Base-by-base conservation (phyloP, 805 yeast genomes). In the Yarrowia bubula region DNA sequence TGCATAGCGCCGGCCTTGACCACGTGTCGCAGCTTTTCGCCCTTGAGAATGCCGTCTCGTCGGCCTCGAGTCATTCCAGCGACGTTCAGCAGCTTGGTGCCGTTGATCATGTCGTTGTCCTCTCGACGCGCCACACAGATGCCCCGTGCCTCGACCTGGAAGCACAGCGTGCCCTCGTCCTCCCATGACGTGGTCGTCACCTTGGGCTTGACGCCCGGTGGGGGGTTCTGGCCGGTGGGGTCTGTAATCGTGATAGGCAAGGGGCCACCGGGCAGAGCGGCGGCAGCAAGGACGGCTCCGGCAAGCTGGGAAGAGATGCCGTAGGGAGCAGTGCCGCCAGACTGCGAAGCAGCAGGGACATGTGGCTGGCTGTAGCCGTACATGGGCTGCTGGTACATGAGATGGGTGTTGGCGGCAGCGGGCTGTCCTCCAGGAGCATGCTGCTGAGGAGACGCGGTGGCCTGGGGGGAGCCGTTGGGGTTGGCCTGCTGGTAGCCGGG, bases 101-200 rank as follows among this genome's bases (percentile, higher is more conserved):
- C 96, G 73, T 89, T 89, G 75, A 89, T 86, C 89, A 88, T 87
- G 75, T 89, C 86, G 73, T 88, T 87, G 75, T 89, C 95, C 35
- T 91, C 95, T 72, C 96, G 82, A 69, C 96, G 81, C 33, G 89
- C 92, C 18, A 89, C 96, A 15, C 88, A 81, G 50, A 89, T 88
- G 65, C 90, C 89, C 68, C 87, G 85, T 66, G 91, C 92, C 71
- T 89, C 95, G 35, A 89, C 93, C 75, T 89, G 95, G 77, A 89
- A 89, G 73, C 95, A 89, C 62, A 89, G 75, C 0, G 96, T 89
- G 70, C 87, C 86, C 72, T 89, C 96, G 73, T 89, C 96, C 72
- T 89, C 95, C 96, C 96, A 89, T 83, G 87, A 83, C n/a, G 95
- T 89, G 22, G 95, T 88, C 62, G 92, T 87, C 62, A 89, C 90